Base-by-base conservation (phyloP, 441 rosid genomes). In the Euphorbia corollata region DNA sequence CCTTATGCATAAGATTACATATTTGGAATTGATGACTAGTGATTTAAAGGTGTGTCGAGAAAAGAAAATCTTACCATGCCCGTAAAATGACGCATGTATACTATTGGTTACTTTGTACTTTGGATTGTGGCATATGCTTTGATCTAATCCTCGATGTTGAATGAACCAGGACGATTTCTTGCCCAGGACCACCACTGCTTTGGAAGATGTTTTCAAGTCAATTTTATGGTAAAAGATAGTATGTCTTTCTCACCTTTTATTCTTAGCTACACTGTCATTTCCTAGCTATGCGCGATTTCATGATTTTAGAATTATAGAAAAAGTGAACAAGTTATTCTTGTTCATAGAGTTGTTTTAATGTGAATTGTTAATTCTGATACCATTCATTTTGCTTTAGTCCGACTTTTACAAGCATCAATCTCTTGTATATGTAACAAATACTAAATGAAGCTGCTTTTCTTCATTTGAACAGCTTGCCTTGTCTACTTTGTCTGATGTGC, bases 181-280 rank as follows among this genome's bases (percentile, higher is more conserved):
- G 77, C 97, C 97, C 0, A 80, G 95, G 75, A 90, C 92, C 38
- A 91, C 98, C 62, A 93, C 97, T 9, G 95, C 98, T 23, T 69
- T 90, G 81, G 90, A 90, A 82, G 98, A 92, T 83, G 88, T 92
- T 73, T 92, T 92, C 90, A 88, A 88, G 80, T 92, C 97, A 58
- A 90, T 92, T 71, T 88, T 90, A 92, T 92, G 98, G 98, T 88
- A 88, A 67, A 27, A 27, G 1, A 27, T 4, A 13, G 43, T 58
- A 45, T 13, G 12, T 8, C 39, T 55, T 51, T 66, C 61, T 6
- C 18, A 18, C 32, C 32, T 27, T 8, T 56, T 68, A 2, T 61
- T 1, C 7, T 68, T 73, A 66, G 64, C 8, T 51, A 39, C n/a
- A 27, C 50, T 64, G 13, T 55, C 8, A 12, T 45, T 10, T 36